Evolutionary conservation across 768 basidiomycete genomes (phyloP).

Genomic region (Lactifluus piperatus): DNA sequence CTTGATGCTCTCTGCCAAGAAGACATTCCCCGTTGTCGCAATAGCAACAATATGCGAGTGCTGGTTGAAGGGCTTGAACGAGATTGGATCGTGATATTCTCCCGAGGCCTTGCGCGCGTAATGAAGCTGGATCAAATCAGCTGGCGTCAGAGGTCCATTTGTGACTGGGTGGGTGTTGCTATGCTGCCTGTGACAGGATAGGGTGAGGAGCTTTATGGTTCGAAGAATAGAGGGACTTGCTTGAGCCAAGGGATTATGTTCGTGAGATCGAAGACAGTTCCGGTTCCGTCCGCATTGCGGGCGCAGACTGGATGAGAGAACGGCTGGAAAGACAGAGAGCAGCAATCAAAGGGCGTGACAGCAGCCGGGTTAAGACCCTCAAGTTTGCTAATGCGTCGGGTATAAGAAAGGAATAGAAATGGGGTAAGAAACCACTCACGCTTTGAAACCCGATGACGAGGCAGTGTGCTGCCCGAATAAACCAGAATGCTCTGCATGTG

Average conservation of each 20-base stretch:
- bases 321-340: slow-evolving; percentile 83
- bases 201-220: not conserved
- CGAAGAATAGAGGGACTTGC: slow-evolving; percentile 34
- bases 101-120: slow-evolving; percentile 80
- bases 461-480: slow-evolving; percentile 70
- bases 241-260: slow-evolving; percentile 95
- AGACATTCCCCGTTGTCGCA: slow-evolving; percentile 87
- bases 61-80: slow-evolving; percentile 94
- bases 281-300: slow-evolving; percentile 71
- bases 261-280: slow-evolving; percentile 77
- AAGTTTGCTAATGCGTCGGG: slow-evolving; percentile 40
- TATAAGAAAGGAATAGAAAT: slow-evolving; percentile 17
- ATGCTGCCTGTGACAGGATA: slow-evolving; percentile 49
- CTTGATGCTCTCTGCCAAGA: slow-evolving; percentile 82
- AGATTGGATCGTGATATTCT: slow-evolving; percentile 91
- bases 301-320: slow-evolving; percentile 86
- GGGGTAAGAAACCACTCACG: slow-evolving; percentile 35
- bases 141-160: slow-evolving; percentile 57
- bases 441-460: slow-evolving; percentile 62
- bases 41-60: slow-evolving; percentile 94
- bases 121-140: slow-evolving; percentile 70
- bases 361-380: slow-evolving; percentile 58
- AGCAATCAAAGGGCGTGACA: slow-evolving; percentile 81
- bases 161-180: slow-evolving; percentile 74
- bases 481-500: slow-evolving; percentile 81